A percentile compares a stretch with the other conserved stretches of the same genome.
Conservation (phyloP, 1,139 yeast species). For the Nadsonia starkeyi-henricii region DNA sequence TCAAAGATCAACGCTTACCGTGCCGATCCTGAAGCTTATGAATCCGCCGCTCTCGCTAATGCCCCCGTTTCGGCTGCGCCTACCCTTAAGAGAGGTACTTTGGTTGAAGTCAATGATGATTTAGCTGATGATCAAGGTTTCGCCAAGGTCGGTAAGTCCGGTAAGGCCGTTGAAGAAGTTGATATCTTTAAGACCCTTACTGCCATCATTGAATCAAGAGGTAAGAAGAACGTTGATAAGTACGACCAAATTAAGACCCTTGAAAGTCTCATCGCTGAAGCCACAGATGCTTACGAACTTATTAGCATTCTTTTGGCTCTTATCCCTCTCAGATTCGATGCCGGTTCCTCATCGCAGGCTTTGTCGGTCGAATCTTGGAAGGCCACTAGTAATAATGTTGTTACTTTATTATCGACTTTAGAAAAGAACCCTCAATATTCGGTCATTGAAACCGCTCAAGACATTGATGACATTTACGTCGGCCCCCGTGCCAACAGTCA, state of each 20-base stretch:
- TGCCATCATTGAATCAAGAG: conserved; percentile 75
- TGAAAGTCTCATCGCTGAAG: conserved; percentile 45
- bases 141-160: conserved; percentile 29
- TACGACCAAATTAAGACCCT: conserved; percentile 60
- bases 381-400: conserved; percentile 48
- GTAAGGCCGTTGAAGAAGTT: conserved; percentile 26
- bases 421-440: conserved; percentile 50
- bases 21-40: conserved; percentile 62
- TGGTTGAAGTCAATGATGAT: conserved; percentile 14
- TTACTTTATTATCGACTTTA: conserved; percentile 48
- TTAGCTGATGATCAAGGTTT: conserved; percentile 24
- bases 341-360: conserved; percentile 45
- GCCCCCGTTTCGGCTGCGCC: conserved; percentile 11
- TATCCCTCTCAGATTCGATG: conserved; percentile 78
- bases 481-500: conserved; percentile 55
- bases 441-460: conserved; percentile 62
- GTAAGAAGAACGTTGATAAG: conserved; percentile 87
- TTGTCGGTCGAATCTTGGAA: conserved; percentile 83
- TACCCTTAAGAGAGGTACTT: conserved; percentile 10
- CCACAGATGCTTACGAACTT: conserved; percentile 53
- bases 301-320: conserved; percentile 70
- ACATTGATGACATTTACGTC: conserved; percentile 64
- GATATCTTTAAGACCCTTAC: conserved; percentile 62
- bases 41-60: conserved; percentile 23
- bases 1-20: conserved; percentile 45